Evolutionary conservation across 768 basidiomycete species (phyloP).

Genomic region (Tephrocybe rancida): DNA sequence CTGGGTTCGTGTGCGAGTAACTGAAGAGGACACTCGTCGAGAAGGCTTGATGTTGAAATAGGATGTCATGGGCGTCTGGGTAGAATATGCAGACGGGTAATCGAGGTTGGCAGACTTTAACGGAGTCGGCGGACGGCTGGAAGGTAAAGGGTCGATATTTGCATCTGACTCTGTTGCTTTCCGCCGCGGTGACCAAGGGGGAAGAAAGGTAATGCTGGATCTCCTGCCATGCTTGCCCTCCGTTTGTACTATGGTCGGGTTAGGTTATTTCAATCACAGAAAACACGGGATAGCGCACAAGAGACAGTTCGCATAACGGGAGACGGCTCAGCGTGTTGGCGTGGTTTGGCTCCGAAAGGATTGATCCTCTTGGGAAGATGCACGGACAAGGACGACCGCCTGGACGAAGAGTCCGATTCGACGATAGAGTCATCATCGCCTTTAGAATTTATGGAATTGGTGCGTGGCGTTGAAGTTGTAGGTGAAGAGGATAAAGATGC

Average conservation of each 20-base stretch:
- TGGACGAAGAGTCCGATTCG: slow-evolving; percentile 22
- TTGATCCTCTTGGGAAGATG: slow-evolving; percentile 18
- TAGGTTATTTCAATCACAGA: background rate
- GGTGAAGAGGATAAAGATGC: background rate
- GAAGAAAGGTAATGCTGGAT: slow-evolving; percentile 4
- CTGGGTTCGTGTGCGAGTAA: slow-evolving; percentile 33
- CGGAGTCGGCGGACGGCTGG: slow-evolving; percentile 23
- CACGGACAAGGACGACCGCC: slow-evolving; percentile 19
- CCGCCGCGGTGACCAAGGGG: slow-evolving; percentile 15
- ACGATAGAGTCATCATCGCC: slow-evolving; percentile 18
- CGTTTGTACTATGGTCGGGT: background rate
- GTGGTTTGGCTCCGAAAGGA: slow-evolving; percentile 15
- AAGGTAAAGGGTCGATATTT: slow-evolving; percentile 4
- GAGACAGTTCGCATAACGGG: background rate
- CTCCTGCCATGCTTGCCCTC: slow-evolving; percentile 6
- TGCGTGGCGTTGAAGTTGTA: background rate
- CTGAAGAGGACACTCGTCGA: slow-evolving; percentile 32
- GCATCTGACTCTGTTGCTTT: slow-evolving; percentile 7
- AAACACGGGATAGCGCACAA: background rate
- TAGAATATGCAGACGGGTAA: slow-evolving; percentile 16
- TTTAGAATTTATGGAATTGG: background rate
- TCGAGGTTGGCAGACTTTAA: slow-evolving; percentile 10
- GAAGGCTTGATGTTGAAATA: slow-evolving; percentile 30
- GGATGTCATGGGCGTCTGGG: slow-evolving; percentile 17
- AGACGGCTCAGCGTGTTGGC: slow-evolving; percentile 5